Conservation (phyloP, 441 rosid genomes). For the Omphalea diandra region DNA sequence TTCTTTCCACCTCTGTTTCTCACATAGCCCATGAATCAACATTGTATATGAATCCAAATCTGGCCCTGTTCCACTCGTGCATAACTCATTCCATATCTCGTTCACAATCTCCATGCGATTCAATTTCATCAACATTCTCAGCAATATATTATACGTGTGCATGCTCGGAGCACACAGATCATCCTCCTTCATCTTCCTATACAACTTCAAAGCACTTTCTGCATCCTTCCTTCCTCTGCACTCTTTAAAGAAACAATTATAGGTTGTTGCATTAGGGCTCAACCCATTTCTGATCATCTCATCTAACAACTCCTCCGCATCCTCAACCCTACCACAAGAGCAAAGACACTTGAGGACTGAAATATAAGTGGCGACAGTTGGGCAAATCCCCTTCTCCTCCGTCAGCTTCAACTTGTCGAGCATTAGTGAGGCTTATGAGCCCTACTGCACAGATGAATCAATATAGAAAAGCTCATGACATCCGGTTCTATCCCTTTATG, state of each 20-base stretch:
- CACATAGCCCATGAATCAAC: conserved; percentile 70
- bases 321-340: conserved; percentile 16
- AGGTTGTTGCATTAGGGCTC: conserved; percentile 61
- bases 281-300: conserved; percentile 70
- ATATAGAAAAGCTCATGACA: conserved; percentile 70
- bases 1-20: conserved; percentile 67
- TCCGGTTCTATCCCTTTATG: conserved; percentile 75
- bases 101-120: conserved; percentile 49
- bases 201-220: conserved; percentile 59
- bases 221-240: conserved; percentile 80
- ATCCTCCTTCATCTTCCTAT: conserved; percentile 65
- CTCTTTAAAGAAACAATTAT: conserved; percentile 87
- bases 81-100: conserved; percentile 79
- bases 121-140: conserved; percentile 60
- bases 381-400: conserved; percentile 65
- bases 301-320: conserved; percentile 64
- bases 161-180: conserved; percentile 40
- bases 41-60: conserved; percentile 84
- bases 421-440: conserved; percentile 78
- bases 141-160: conserved; percentile 62
- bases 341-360: conserved; percentile 70
- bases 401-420: conserved; percentile 68
- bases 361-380: conserved; percentile 60
- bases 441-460: conserved; percentile 75
- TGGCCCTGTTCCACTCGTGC: conserved; percentile 54